phyloP scores from a whole-genome alignment of 2,329 filamentous ascomycete species.

The Clarireedia monteithiana region DNA sequence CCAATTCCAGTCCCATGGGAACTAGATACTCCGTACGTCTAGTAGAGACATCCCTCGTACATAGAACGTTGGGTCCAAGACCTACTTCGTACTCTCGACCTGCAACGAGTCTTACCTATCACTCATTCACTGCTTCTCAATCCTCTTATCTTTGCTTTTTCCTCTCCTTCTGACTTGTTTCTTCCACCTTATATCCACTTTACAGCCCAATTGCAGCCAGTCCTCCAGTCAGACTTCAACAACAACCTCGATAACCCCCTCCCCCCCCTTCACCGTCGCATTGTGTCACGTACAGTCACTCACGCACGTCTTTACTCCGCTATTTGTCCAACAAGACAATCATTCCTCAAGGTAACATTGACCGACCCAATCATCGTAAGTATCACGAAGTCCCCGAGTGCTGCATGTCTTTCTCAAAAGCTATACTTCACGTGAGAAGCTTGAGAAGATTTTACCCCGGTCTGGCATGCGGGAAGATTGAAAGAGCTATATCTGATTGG shows the following conservation, averaged over 20 bases:
- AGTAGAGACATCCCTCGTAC: neutral
- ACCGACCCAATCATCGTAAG: conserved; percentile 10
- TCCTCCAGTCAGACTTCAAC: conserved; percentile 4
- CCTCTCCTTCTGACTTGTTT: conserved; percentile 4
- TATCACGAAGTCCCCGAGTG: conserved; percentile 9
- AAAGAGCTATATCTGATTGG: conserved; percentile 20
- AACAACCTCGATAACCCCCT: conserved; percentile 2
- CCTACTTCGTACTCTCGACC: too few species aligned
- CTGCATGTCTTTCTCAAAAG: conserved; percentile 1
- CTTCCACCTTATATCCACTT: neutral
- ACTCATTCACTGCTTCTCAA: neutral
- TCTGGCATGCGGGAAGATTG: neutral
- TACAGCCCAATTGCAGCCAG: neutral
- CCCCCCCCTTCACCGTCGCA: conserved; percentile 11
- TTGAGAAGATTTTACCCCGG: neutral
- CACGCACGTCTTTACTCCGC: conserved; percentile 7
- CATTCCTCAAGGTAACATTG: neutral
- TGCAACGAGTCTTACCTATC: neutral
- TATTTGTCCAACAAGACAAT: conserved; percentile 16
- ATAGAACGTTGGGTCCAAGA: too few species aligned
- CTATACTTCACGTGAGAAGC: conserved; percentile 7
- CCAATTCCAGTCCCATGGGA: neutral
- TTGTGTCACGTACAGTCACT: conserved; percentile 9
- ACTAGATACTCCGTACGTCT: too few species aligned
- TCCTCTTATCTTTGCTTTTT: neutral